Evolutionary conservation across 2,329 filamentous ascomycete species (phyloP).

Genomic region (Neonectria ditissima): DNA sequence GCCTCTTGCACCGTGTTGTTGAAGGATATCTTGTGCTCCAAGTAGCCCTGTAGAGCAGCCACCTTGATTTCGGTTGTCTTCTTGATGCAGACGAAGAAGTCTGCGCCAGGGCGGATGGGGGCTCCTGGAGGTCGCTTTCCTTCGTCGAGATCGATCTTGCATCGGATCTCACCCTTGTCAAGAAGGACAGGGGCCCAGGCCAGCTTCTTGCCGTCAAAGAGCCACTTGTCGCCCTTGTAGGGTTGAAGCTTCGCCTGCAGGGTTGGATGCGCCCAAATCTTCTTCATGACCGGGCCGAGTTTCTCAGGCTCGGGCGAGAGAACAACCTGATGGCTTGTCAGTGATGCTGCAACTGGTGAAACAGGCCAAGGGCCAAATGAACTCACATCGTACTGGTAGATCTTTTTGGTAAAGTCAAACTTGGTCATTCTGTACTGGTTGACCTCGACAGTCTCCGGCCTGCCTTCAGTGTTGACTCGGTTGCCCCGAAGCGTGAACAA

Average conservation of each 20-base stretch:
- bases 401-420: constrained; percentile 67
- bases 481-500: constrained; percentile 50
- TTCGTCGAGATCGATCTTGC: constrained; percentile 78
- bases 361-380: background rate
- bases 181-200: constrained; percentile 74
- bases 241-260: constrained; percentile 67
- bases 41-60: constrained; percentile 72
- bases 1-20: constrained; percentile 79
- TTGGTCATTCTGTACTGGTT: constrained; percentile 80
- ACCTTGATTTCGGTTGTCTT: constrained; percentile 78
- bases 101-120: constrained; percentile 55
- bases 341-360: background rate
- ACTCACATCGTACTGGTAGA: constrained; percentile 90
- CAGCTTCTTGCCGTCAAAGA: constrained; percentile 86
- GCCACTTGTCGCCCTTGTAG: constrained; percentile 63
- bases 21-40: constrained; percentile 69
- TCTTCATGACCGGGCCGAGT: constrained; percentile 73
- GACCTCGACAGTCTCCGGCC: constrained; percentile 66
- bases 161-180: constrained; percentile 61
- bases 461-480: constrained; percentile 68
- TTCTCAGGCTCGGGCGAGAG: constrained; percentile 74
- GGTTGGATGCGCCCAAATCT: constrained; percentile 77
- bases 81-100: constrained; percentile 71
- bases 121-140: constrained; percentile 62
- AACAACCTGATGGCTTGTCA: constrained; percentile 63